Evolutionary conservation across 306 rosid species (phyloP), one percentile per base, ranked within the genome.

Genomic region (Cucurbita ficifolia): DNA sequence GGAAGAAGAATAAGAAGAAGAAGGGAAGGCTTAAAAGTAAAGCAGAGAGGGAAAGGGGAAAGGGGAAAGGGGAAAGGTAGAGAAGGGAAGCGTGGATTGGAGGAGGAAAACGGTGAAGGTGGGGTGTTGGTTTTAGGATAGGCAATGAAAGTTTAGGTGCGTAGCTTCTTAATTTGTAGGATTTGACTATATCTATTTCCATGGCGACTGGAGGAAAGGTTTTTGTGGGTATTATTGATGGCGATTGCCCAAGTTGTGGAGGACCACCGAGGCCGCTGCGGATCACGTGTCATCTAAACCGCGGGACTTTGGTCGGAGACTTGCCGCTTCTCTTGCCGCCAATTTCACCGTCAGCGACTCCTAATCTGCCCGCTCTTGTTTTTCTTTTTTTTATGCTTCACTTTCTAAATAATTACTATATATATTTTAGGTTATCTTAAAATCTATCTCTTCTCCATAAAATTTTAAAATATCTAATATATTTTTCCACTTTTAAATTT

Each of bases 261-360:
- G 35, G 58, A 70, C 54, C 79, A 72, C 42, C 43, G 51, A 8
- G 48, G 52, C 1, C 39, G 48, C 46, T 71, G 76, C 40, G 40
- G 6, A 65, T 55, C 78, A 54, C 82, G 83, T 79, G 83, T 61
- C 56, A 8, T 22, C 73, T 14, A 12, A 67, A 8, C 51, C 38
- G 18, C 55, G 55, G 73, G 19, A 40, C 18, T 11, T 73, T 74
- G 83, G 79, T 70, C 76, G 81, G 81, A 59, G 19, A 13, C 16
- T 17, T 61, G 81, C 79, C 77, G 71, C 40, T 35, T 5, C 43
- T 80, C 63, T 51, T 56, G 78, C 73, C 75, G 79, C 70, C 81
- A 56, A 35, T 17, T 39, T 70, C 78, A 80, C 62, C 82, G 76
- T 75, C 29, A 64, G 12, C 63, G 2, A 77, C 72, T 39, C 21